Conservation (phyloP, 192 early-diverging fungal species). For the Backusella westeae region DNA sequence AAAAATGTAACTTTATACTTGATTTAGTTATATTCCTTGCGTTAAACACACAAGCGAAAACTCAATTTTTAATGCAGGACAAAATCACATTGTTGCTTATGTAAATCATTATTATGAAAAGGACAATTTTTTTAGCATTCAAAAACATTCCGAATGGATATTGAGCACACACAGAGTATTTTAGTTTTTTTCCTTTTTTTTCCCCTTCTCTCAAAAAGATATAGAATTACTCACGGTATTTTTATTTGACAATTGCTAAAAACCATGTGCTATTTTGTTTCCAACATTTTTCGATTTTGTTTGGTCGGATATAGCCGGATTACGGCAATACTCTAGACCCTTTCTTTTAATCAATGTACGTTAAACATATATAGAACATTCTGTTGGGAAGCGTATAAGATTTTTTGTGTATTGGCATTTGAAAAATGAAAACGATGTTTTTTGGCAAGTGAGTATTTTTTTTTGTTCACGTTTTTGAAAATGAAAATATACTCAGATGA, state of each 20-base stretch:
- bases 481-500: too few relatives aligned
- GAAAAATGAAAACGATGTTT: neutral
- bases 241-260: neutral
- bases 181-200: neutral
- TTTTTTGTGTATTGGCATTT: neutral
- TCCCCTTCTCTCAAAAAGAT: neutral
- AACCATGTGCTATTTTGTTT: neutral
- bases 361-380: neutral
- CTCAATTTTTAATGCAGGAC: neutral
- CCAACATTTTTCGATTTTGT: neutral
- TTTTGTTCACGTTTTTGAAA: too few relatives aligned
- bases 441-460: neutral
- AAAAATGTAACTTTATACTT: neutral
- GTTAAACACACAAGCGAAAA: neutral
- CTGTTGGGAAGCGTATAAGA: neutral
- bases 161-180: neutral
- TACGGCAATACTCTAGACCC: neutral
- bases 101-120: neutral
- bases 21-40: slow-evolving; percentile 2
- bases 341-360: neutral
- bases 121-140: neutral
- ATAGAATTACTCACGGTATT: neutral
- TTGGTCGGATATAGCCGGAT: neutral
- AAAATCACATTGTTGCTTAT: neutral
- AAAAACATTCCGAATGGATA: neutral